Base-by-base conservation (phyloP, 2,329 filamentous ascomycete species). In the Huntiella moniliformis region DNA sequence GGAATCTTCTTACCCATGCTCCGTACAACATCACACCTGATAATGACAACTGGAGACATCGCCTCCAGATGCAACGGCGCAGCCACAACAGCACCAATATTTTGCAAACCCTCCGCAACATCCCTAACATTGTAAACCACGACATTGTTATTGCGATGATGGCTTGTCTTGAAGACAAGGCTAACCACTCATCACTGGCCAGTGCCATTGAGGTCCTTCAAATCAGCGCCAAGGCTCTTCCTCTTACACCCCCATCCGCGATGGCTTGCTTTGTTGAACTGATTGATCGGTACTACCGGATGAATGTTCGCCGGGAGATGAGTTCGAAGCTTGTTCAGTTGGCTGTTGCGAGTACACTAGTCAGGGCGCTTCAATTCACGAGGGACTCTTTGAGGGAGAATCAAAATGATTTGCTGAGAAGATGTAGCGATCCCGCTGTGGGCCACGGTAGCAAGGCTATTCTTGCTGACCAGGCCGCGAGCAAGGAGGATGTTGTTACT, bases 91-190 rank as follows among this genome's bases (percentile, higher is more conserved):
- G 82, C 53, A 64, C 63, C 35, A 67, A 74, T 51, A 68, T 74
- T 1, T 66, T 76, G 11, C 63, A 71, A 11, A 57, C 81, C n/a
- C 57, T 95, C 15, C 57, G 63, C 17, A 56, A 65, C 13, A 70
- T 79, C 55, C 73, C 71, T 2, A 69, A 75, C 4, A 11, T 49
- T 28, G 40, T 36, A 15, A 38, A 16, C 18, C 38, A 49, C 40
- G 47, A 49, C 31, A 34, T 49, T 31, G 44, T 46, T n/a, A 44
- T 32, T 16, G 39, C 47, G 18, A 46, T 49, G 47, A 18, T 45
- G 10, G 35, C 39, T 15, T 94, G 86, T 59, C 63, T 74, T 17
- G 73, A 79, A 47, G 85, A 95, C 64, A 79, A 77, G 56, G 76
- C 77, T 46, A 94, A 92, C 58, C 66, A 59, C n/a, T 71, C 78